Percentiles rank a stretch among this genome's conserved stretches.
phyloP scores from a whole-genome alignment of 306 rosid genomes.

The Betula pendula region DNA sequence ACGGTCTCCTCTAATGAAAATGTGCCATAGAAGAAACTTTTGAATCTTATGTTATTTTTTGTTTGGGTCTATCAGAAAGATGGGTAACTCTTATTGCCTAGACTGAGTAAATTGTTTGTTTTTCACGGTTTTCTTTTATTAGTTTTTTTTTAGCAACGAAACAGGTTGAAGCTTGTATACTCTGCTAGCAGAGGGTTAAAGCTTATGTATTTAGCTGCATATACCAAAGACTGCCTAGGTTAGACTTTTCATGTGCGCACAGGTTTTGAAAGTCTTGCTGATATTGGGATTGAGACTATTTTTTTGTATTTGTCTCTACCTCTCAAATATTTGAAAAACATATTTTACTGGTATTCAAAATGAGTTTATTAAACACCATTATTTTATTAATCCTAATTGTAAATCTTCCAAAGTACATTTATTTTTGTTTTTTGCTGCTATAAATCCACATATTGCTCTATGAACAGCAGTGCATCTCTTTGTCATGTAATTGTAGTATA shows the following conservation, averaged over 20 bases:
- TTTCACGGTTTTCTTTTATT: neutral
- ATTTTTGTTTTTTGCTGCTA: neutral
- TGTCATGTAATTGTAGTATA: neutral
- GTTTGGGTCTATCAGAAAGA: constrained; percentile 13
- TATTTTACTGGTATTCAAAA: neutral
- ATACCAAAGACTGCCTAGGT: neutral
- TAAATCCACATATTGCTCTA: neutral
- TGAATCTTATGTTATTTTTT: neutral
- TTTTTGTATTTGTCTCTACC: neutral
- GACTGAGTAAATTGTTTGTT: neutral
- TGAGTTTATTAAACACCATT: neutral
- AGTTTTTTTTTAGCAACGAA: neutral
- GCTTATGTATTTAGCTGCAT: neutral
- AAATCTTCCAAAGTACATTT: neutral
- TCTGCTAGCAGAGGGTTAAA: neutral
- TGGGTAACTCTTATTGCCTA: neutral
- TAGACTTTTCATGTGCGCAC: neutral
- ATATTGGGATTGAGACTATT: neutral
- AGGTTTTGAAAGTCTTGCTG: neutral
- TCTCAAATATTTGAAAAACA: neutral
- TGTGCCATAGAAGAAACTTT: neutral
- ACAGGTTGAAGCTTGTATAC: neutral
- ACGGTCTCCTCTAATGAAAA: too few species aligned
- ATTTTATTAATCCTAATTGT: neutral
- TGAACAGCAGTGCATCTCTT: neutral